These are phyloP conservation scores for Pichia heedii DNA, from an alignment of 805 yeast genomes.

Conservation along the genomic window DNA sequence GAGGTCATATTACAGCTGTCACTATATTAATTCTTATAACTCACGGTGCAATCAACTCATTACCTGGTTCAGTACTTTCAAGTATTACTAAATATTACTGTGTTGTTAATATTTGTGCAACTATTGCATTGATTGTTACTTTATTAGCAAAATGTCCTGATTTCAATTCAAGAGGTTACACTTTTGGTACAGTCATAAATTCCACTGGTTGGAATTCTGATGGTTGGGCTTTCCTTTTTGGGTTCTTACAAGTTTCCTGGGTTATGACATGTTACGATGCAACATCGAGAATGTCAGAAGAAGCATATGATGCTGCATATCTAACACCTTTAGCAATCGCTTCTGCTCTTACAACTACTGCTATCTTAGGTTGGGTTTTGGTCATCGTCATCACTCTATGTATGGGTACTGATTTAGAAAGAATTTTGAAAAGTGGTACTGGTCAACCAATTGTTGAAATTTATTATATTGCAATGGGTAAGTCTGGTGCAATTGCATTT, in stretches of 20 bases:
- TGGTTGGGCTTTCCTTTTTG: conserved; percentile 50
- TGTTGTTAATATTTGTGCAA: conserved; percentile 37
- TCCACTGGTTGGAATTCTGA: conserved; percentile 41
- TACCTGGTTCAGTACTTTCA: conserved; percentile 42
- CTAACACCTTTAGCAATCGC: conserved; percentile 53
- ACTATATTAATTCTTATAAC: conserved; percentile 40
- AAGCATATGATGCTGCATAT: conserved; percentile 43
- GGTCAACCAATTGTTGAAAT: conserved; percentile 49
- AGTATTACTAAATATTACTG: conserved; percentile 44
- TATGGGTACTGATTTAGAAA: conserved; percentile 32
- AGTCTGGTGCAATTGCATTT: conserved; percentile 42
- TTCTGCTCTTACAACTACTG: conserved; percentile 41
- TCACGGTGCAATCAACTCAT: conserved; percentile 43
- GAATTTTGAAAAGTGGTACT: conserved; percentile 26
- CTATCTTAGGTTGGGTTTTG: conserved; percentile 41
- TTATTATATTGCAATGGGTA: conserved; percentile 42
- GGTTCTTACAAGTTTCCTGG: conserved; percentile 51
- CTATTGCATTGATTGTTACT: conserved; percentile 43
- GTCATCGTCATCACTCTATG: conserved; percentile 39
- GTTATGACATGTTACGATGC: conserved; percentile 52
- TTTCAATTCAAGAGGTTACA: conserved; percentile 36
- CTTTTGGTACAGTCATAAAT: conserved; percentile 40
- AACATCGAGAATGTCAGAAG: conserved; percentile 47
- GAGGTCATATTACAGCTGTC: conserved; percentile 40
- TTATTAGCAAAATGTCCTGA: conserved; percentile 45